Evolutionary conservation across 352 stramenopile genomes (phyloP), one percentile per base, ranked within the genome.

Genomic region (Globisporangium carolinianum): DNA sequence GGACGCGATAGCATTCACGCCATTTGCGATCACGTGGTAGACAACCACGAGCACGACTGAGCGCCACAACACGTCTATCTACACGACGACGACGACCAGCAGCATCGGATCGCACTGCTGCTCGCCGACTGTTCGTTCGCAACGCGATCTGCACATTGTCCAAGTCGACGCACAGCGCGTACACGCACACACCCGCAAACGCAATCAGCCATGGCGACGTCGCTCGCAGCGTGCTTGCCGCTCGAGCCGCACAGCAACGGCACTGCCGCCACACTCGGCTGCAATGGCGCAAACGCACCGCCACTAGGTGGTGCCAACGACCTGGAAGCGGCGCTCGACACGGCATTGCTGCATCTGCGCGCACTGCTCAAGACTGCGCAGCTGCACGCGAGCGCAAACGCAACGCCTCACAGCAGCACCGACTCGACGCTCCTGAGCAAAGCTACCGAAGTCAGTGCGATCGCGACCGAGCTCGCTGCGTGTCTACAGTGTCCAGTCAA

Each of bases 391-490:
- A 48, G n/a, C 18, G n/a, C n/a, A n/a, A 15, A 39, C 42, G n/a
- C 15, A 42, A n/a, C 42, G 41, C 41, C 35, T 15, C 35, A 51
- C 18, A 11, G 24, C 11, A n/a, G n/a, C n/a, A 32, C 47, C 18
- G 57, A 61, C 15, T 47, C 38, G 14, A 41, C 49, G 15, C 18
- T 48, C 12, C 35, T 47, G 17, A 53, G 42, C 42, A 66, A 62
- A 35, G 55, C 62, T 18, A 39, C 43, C 5, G 60, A 61, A 46
- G 51, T 61, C 42, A 47, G 36, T 7, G 43, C 48, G 24, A 36
- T 61, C 32, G 60, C 60, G 2, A 38, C 11, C 24, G 60, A 79
- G 54, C 50, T 88, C n/a, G 66, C 66, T 37, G 58, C 58, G 47
- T 73, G 45, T 51, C 51, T 58, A 24, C 55, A 57, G 43, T 35